Base-by-base conservation (phyloP, 1,284 basidiomycete genomes). In the Phellinidium pouzarii region DNA sequence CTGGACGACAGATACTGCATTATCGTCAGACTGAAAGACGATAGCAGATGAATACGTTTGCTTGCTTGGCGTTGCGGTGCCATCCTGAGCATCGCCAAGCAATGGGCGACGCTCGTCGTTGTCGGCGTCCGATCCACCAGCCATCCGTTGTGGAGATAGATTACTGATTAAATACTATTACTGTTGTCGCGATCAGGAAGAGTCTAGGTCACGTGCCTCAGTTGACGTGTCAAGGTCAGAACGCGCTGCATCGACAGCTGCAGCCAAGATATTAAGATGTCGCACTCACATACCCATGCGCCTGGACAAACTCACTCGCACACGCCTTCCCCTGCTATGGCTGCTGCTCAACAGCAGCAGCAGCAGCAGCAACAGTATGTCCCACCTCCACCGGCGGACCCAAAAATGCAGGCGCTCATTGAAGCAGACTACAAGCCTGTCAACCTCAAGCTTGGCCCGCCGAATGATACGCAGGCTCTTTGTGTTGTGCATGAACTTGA, bases 381-480 rank as follows among this genome's bases (percentile, higher is more conserved):
- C 44, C 57, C 70, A 27, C 71, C 76, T 23, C 75, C 76, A 7
- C 68, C 73, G 9, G 72, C 82, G 26, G 87, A 90, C 66, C 84
- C 86, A 0, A 69, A 76, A 40, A 71, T 87, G 60, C 85, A 86
- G 59, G 85, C 84, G 1, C 66, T 83, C 58, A 87, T 91, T 47
- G 87, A 89, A 59, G 79, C 79, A 45, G 80, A 82, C 64, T 88
- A 81, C 66, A 65, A 67, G n/a, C 79, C 78, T 11, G 76, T 84
- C 29, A 67, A 78, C 49, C 66, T 91, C 44, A 68, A 71, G 1
- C 70, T 89, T 41, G 75, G 73, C 4, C 69, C 70, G 1, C 73
- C 77, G 17, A 78, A 82, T 55, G 72, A 70, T 57, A 66, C 73
- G 25, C 65, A 68, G 27, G 80, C 74, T 1, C 71, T 84, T 34